Evolutionary conservation across 208 protist species (phyloP), one percentile per base, ranked within the genome.

Genomic region (Herpetomonas samuelpessoai): DNA sequence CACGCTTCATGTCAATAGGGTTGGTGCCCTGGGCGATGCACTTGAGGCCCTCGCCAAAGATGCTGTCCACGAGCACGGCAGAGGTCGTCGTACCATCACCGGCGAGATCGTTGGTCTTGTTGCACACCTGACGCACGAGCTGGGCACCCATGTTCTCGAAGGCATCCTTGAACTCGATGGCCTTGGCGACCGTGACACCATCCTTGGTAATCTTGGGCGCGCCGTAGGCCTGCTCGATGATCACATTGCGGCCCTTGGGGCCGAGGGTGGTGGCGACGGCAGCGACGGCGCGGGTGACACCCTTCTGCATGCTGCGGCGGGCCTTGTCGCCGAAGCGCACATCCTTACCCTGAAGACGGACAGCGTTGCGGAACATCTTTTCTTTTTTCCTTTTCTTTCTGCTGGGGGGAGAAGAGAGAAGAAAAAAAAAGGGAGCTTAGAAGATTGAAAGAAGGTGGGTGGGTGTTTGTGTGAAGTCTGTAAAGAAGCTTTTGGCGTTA

Each of bases 181-280:
- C 69, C 76, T 98, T 98, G n/a, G 98, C 99, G 21, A 99, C 99
- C 22, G 98, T 99, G 41, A 99, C 98, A 81, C 99, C 99, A 66
- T 99, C 98, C 91, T 99, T 99, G 31, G 99, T 99, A 81, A 99
- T 99, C 72, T 99, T 98, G 46, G 98, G 98, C 22, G 86, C 62
- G 55, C 97, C 98, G 73, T 97, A 99, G 47, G 84, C 59, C 75
- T 99, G 97, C 66, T 99, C 98, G 44, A 99, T 97, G 30, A 99
- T 96, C 24, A 99, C 98, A 72, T 99, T 99, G 62, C 98, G 85
- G 39, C 98, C 98, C 86, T 98, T 99, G 71, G 98, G 98, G n/a
- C 98, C 98, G 18, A 99, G 90, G 28, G 98, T 99, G 35, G 97
- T 95, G 41, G 96, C 82, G 7, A 99, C 97, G n/a, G 97, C 97